These are phyloP conservation scores for Apiospora saccharicola DNA, from an alignment of 2,329 filamentous ascomycete species.

Conservation along the genomic window DNA sequence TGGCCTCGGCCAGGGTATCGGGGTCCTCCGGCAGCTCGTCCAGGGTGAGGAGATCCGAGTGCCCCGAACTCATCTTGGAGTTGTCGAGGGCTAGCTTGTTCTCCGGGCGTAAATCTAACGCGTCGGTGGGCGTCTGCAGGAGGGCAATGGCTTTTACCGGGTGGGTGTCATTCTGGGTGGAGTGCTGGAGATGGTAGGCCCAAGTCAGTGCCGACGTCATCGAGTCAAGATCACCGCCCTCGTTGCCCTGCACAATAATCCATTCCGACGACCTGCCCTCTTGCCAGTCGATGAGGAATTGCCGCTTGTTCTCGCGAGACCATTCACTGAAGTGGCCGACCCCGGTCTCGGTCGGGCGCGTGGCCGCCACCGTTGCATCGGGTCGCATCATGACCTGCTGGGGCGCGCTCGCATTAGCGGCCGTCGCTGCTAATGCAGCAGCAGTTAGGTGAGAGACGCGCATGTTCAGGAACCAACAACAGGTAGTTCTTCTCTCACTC, in stretches of 20 bases:
- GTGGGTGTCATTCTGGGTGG: slow-evolving; percentile 49
- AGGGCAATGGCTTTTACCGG: slow-evolving; percentile 54
- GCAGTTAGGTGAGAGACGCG: neutral
- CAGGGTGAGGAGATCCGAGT: slow-evolving; percentile 54
- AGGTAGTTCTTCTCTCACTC: no score
- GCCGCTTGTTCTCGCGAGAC: slow-evolving; percentile 53
- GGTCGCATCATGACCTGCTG: slow-evolving; percentile 25
- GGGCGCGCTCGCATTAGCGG: neutral
- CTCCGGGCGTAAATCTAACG: slow-evolving; percentile 54
- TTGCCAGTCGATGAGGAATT: slow-evolving; percentile 56
- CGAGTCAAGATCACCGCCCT: slow-evolving; percentile 52
- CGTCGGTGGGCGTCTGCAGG: slow-evolving; percentile 53
- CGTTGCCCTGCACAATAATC: slow-evolving; percentile 55
- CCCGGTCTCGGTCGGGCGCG: slow-evolving; percentile 37
- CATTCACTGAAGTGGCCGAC: slow-evolving; percentile 58
- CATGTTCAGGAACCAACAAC: neutral
- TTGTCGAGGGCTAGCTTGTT: slow-evolving; percentile 54
- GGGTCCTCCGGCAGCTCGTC: slow-evolving; percentile 55
- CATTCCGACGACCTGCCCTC: slow-evolving; percentile 49
- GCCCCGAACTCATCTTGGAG: slow-evolving; percentile 53
- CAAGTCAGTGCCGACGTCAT: slow-evolving; percentile 54
- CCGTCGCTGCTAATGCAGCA: neutral
- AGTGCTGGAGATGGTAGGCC: slow-evolving; percentile 55
- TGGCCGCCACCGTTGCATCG: slow-evolving; percentile 21
- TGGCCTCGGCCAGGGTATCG: slow-evolving; percentile 49